These are phyloP conservation scores for Wickerhamiella lipophila DNA, from an alignment of 805 yeast genomes.

Conservation along the genomic window DNA sequence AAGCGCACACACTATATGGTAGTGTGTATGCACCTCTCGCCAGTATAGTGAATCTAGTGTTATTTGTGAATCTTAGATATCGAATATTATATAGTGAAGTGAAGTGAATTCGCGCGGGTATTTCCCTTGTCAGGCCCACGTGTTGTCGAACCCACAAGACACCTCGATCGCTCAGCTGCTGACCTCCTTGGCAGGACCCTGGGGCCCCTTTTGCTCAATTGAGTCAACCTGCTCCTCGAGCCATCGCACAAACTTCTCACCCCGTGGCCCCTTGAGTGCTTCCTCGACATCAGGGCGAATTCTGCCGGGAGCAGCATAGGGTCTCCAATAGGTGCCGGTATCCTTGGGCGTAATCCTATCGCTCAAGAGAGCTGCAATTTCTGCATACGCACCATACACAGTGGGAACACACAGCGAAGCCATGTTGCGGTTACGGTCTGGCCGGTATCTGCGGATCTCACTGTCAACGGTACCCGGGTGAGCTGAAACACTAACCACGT, in stretches of 20 bases:
- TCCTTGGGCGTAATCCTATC: conserved; percentile 27
- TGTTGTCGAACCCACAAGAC: too few relatives aligned
- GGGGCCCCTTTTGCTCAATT: not conserved
- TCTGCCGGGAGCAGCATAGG: conserved; percentile 33
- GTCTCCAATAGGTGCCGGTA: conserved; percentile 32
- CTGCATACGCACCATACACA: conserved; percentile 36
- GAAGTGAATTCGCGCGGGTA: too few relatives aligned
- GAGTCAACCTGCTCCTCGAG: conserved; percentile 14
- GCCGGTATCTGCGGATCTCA: conserved; percentile 28
- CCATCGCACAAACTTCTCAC: conserved; percentile 30
- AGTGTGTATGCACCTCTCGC: too few relatives aligned
- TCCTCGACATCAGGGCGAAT: conserved; percentile 30
- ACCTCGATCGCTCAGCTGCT: too few relatives aligned
- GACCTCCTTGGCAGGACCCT: not conserved
- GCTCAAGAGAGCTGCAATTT: conserved; percentile 32
- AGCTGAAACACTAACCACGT: conserved; percentile 28
- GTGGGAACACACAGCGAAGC: conserved; percentile 20
- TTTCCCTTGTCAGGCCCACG: too few relatives aligned
- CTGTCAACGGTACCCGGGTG: conserved; percentile 35
- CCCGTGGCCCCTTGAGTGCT: conserved; percentile 29
- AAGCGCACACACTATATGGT: too few relatives aligned
- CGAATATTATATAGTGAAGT: too few relatives aligned
- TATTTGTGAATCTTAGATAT: too few relatives aligned
- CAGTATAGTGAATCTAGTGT: too few relatives aligned
- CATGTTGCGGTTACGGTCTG: conserved; percentile 17